Evolutionary conservation across 257 asterid species (phyloP).

Genomic region (Avicennia marina): DNA sequence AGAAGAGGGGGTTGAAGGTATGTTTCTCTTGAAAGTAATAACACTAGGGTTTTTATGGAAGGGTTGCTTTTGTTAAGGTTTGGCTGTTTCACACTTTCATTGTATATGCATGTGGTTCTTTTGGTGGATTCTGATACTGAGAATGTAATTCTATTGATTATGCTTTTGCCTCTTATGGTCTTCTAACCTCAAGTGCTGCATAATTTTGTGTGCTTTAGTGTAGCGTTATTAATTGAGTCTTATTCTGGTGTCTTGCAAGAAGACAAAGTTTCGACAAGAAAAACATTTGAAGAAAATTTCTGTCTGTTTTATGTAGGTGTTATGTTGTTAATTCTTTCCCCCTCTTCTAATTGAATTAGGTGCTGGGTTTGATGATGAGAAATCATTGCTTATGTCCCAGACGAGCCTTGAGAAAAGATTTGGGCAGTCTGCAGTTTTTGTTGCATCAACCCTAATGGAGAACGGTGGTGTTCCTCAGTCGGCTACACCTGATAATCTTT

Average conservation of each 20-base stretch:
- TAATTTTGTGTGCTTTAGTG: no score
- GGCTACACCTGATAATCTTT: slow-evolving; percentile 87
- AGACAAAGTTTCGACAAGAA: no score
- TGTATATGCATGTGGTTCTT: slow-evolving; percentile 1
- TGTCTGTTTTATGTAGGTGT: slow-evolving; percentile 7
- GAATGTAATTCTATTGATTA: not conserved
- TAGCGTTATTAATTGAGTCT: no score
- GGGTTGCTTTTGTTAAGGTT: not conserved
- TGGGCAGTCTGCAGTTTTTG: slow-evolving; percentile 96
- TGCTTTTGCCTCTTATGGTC: slow-evolving; percentile 2
- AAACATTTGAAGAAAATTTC: no score
- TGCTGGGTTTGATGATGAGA: slow-evolving; percentile 95
- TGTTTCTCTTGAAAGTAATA: slow-evolving; percentile 18
- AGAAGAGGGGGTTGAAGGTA: slow-evolving; percentile 99
- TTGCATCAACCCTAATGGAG: slow-evolving; percentile 95
- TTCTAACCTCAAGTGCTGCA: no score
- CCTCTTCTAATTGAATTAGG: slow-evolving; percentile 37
- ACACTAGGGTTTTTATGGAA: not conserved
- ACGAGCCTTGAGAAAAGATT: slow-evolving; percentile 95
- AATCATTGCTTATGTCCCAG: slow-evolving; percentile 87
- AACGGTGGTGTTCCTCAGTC: slow-evolving; percentile 97
- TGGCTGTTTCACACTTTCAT: not conserved
- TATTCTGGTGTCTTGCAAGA: no score
- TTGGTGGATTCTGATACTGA: not conserved
- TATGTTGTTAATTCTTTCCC: slow-evolving; percentile 15